Conservation (phyloP, 139 green algal genomes). For the Trebouxia sp. region DNA sequence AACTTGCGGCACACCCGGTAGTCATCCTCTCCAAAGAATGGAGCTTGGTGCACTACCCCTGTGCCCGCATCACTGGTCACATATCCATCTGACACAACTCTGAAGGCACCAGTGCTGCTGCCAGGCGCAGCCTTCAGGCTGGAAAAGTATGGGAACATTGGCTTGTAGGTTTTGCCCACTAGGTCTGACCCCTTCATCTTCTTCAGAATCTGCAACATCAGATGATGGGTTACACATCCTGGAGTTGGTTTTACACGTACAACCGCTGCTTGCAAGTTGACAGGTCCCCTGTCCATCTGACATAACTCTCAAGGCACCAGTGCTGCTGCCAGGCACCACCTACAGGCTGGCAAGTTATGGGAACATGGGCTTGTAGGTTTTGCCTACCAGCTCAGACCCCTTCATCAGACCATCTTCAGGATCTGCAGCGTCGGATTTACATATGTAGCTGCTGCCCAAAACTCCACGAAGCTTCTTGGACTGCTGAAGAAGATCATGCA, state of each 20-base stretch:
- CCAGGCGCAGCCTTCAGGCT: slow-evolving; percentile 54
- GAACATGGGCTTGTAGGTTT: slow-evolving; percentile 93
- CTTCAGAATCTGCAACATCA: slow-evolving; percentile 61
- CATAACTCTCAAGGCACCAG: slow-evolving; percentile 75
- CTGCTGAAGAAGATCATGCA: too few relatives aligned
- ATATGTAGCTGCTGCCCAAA: too few relatives aligned
- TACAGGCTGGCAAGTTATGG: slow-evolving; percentile 83
- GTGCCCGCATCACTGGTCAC: slow-evolving; percentile 95
- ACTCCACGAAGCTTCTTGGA: too few relatives aligned
- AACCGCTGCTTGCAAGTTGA: too few relatives aligned
- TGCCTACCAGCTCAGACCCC: slow-evolving; percentile 83
- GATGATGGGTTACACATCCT: too few relatives aligned
- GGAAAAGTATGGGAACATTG: slow-evolving; percentile 96
- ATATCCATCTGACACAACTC: slow-evolving; percentile 87
- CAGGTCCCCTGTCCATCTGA: slow-evolving; percentile 93
- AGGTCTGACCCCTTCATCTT: slow-evolving; percentile 80
- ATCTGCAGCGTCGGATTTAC: too few relatives aligned
- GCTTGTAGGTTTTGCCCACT: slow-evolving; percentile 83
- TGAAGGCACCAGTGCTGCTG: slow-evolving; percentile 61
- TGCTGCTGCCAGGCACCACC: slow-evolving; percentile 41
- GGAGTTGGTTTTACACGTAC: too few relatives aligned
- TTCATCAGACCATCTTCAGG: slow-evolving; percentile 69
- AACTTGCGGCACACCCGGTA: slow-evolving; percentile 92
- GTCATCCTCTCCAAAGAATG: slow-evolving; percentile 98
- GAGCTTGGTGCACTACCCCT: slow-evolving; percentile 95